Conservation (phyloP, 1,284 basidiomycete genomes). For the Boletus calvinii region DNA sequence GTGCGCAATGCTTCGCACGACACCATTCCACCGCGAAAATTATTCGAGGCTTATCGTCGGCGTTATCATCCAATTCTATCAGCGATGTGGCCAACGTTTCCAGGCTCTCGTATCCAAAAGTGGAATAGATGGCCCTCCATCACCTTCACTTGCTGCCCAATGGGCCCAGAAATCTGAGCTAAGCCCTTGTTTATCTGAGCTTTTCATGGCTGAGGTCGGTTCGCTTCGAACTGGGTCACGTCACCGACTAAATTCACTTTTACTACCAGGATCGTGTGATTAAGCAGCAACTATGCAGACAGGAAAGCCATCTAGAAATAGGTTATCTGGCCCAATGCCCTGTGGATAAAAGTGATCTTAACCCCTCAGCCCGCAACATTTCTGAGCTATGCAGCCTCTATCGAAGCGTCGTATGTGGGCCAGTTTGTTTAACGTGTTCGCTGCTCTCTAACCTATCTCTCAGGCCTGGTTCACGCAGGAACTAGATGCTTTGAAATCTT, state of each 20-base stretch:
- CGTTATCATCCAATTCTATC: conserved; percentile 97
- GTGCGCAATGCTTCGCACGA: conserved; percentile 88
- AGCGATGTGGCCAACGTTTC: conserved; percentile 88
- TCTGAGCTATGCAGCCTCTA: conserved; percentile 80
- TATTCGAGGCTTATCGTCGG: conserved; percentile 92
- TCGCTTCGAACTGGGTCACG: conserved; percentile 2
- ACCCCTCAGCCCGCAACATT: conserved; percentile 74
- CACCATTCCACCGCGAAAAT: conserved; percentile 95
- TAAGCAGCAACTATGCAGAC: conserved; percentile 59
- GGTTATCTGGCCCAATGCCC: conserved; percentile 54
- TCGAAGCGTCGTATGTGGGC: conserved; percentile 74
- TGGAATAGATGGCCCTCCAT: conserved; percentile 40
- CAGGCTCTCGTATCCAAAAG: conserved; percentile 64
- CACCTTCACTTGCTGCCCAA: conserved; percentile 68
- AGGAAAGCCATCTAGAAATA: conserved; percentile 77
- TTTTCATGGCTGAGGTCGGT: conserved; percentile 45
- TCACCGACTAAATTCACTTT: conserved; percentile 6
- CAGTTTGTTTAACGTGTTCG: background rate
- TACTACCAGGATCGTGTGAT: conserved; percentile 41
- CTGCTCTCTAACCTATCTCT: conserved; percentile 10
- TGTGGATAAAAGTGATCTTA: conserved; percentile 68
- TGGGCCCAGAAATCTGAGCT: conserved; percentile 89
- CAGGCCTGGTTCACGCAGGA: conserved; percentile 83
- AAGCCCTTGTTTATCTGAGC: conserved; percentile 65
- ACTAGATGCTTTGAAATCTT: conserved; percentile 63